These are phyloP conservation scores for Fusarium robinianum DNA, from an alignment of 2,329 filamentous ascomycete species.

Conservation along the genomic window DNA sequence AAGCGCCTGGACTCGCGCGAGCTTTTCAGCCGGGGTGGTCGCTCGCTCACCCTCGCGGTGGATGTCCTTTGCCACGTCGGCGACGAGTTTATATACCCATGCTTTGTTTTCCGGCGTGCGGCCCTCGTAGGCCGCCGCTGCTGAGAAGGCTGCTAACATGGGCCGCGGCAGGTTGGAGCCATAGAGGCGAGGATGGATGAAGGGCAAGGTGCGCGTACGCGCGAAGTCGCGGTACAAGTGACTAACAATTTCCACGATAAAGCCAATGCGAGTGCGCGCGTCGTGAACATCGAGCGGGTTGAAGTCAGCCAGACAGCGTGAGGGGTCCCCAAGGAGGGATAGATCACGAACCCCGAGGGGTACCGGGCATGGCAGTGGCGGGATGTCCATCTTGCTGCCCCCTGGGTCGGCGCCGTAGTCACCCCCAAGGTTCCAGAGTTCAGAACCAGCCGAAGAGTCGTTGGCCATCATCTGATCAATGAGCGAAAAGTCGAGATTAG, in stretches of 20 bases:
- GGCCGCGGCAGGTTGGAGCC: conserved; percentile 44
- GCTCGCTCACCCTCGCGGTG: conserved; percentile 42
- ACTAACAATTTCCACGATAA: conserved; percentile 41
- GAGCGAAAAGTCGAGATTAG: conserved; percentile 43
- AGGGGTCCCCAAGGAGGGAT: conserved; percentile 30
- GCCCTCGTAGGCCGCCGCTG: conserved; percentile 45
- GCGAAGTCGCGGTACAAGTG: conserved; percentile 43
- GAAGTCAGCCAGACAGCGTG: conserved; percentile 30
- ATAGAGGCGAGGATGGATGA: conserved; percentile 51
- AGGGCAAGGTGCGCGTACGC: conserved; percentile 45
- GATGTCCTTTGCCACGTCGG: conserved; percentile 45
- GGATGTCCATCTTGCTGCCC: conserved; percentile 40
- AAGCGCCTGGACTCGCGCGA: conserved; percentile 50
- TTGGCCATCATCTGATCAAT: conserved; percentile 42
- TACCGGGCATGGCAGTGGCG: conserved; percentile 34
- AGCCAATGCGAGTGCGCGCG: conserved; percentile 42
- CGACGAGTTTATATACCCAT: conserved; percentile 46
- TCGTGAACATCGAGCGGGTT: conserved; percentile 45
- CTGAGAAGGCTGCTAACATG: conserved; percentile 48
- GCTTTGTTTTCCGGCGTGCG: conserved; percentile 45
- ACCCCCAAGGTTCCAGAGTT: conserved; percentile 38
- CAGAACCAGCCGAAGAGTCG: conserved; percentile 25
- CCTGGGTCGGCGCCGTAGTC: too few relatives aligned
- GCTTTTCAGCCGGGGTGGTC: conserved; percentile 43
- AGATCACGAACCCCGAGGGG: conserved; percentile 40